phyloP scores from a whole-genome alignment of 2,329 filamentous ascomycete genomes.

The Penicillium sp. region DNA sequence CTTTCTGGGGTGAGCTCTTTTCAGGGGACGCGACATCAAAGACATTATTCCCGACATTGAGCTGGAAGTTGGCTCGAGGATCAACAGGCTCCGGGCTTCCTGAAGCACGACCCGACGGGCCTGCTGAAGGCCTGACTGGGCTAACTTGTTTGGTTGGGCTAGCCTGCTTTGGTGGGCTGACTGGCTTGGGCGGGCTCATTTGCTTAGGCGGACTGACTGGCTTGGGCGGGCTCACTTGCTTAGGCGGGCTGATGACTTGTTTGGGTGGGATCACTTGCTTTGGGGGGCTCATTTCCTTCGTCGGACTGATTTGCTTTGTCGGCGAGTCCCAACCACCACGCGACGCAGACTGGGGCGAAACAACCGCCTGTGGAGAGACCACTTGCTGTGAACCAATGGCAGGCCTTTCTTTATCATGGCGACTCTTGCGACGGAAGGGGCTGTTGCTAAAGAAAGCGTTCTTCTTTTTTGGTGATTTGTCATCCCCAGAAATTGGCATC shows the following conservation, averaged over 20 bases:
- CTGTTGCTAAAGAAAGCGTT: conserved; percentile 92
- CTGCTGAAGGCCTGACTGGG: conserved; percentile 44
- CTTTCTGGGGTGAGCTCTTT: conserved; percentile 50
- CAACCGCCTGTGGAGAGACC: conserved; percentile 4
- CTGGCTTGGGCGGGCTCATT: conserved; percentile 28
- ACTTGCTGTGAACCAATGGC: conserved; percentile 34
- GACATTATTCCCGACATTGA: conserved; percentile 94
- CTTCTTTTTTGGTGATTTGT: conserved; percentile 62
- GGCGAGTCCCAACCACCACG: conserved; percentile 8
- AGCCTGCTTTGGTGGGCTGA: conserved; percentile 39
- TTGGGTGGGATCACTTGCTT: neutral
- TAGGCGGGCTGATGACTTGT: neutral
- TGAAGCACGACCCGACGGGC: conserved; percentile 24
- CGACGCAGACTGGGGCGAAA: neutral
- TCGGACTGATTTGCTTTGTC: conserved; percentile 4
- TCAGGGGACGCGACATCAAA: conserved; percentile 86
- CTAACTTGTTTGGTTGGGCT: conserved; percentile 42
- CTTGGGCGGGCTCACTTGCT: conserved; percentile 12
- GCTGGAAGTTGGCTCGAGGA: conserved; percentile 83
- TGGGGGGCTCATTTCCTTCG: neutral
- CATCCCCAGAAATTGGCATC: conserved; percentile 51
- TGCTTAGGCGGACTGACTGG: conserved; percentile 12
- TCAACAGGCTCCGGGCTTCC: conserved; percentile 83
- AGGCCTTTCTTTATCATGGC: conserved; percentile 63
- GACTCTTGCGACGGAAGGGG: conserved; percentile 90